Evolutionary conservation across 2,329 filamentous ascomycete species (phyloP).

Genomic region (Gaeumannomyces sp.): DNA sequence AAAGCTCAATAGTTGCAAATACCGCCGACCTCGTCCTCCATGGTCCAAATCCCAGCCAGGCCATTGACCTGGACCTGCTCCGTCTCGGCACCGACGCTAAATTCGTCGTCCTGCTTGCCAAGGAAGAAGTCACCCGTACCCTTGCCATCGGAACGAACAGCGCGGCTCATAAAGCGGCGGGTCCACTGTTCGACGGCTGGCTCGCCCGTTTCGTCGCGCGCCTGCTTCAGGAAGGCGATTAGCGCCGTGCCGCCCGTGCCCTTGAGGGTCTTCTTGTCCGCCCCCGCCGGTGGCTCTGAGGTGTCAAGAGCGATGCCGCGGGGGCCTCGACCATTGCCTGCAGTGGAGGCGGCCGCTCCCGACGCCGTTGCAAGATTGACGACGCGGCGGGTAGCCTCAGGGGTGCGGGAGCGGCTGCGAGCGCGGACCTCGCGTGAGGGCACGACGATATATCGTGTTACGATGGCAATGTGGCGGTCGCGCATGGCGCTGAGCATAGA

Average conservation of each 20-base stretch:
- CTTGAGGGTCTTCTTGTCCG: slow-evolving; percentile 56
- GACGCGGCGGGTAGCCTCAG: slow-evolving; percentile 39
- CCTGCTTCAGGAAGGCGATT: slow-evolving; percentile 95
- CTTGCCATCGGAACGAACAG: neutral
- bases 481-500: slow-evolving; percentile 63
- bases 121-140: slow-evolving; percentile 51
- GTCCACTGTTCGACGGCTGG: slow-evolving; percentile 70
- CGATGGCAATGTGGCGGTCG: slow-evolving; percentile 94
- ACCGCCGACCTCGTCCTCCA: slow-evolving; percentile 70
- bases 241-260: slow-evolving; percentile 91
- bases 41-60: slow-evolving; percentile 80
- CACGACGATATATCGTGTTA: slow-evolving; percentile 90
- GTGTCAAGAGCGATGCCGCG: slow-evolving; percentile 24
- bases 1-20: slow-evolving; percentile 45
- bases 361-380: slow-evolving; percentile 60
- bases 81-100: slow-evolving; percentile 29
- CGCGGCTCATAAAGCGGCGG: slow-evolving; percentile 47
- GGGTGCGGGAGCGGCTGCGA: slow-evolving; percentile 53
- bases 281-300: slow-evolving; percentile 14
- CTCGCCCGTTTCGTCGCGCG: slow-evolving; percentile 90
- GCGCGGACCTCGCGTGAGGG: slow-evolving; percentile 71
- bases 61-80: slow-evolving; percentile 53
- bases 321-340: slow-evolving; percentile 12
- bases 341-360: slow-evolving; percentile 10
- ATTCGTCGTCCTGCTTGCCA: slow-evolving; percentile 42